Percentiles rank a stretch among this genome's conserved stretches.
Conservation (phyloP, 1,139 yeast genomes). For the Geotrichum klebahnii region DNA sequence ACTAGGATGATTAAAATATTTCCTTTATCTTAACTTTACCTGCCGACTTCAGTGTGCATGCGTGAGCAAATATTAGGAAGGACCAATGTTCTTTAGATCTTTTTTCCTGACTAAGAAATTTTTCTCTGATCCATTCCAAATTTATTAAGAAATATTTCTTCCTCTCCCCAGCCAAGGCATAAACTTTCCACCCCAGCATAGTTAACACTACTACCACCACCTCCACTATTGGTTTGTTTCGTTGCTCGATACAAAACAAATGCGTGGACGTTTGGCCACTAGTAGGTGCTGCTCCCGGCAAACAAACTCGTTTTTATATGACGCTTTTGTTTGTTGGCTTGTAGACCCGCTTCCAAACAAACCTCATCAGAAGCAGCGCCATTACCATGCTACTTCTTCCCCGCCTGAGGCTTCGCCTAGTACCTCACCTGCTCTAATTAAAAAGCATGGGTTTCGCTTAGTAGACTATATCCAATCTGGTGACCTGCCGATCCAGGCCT, state of each 20-base stretch:
- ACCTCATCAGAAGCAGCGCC: not conserved
- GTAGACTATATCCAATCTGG: constrained; percentile 5
- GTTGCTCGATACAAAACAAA: not conserved
- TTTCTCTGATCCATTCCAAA: no score
- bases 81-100: no score
- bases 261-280: constrained; percentile 4
- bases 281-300: constrained; percentile 1
- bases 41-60: no score
- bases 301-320: not conserved
- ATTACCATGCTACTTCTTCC: not conserved
- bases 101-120: no score
- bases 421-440: not conserved
- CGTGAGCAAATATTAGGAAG: no score
- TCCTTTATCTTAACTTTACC: no score
- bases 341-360: not conserved
- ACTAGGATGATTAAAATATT: no score
- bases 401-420: not conserved
- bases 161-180: no score
- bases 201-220: no score
- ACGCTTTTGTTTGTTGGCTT: not conserved
- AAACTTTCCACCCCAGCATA: no score
- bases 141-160: no score
- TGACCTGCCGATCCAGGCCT: constrained; percentile 5
- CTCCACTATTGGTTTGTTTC: no score
- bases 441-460: not conserved